phyloP scores from a whole-genome alignment of 345 rosid genomes.

The Ceriops zippeliana region DNA sequence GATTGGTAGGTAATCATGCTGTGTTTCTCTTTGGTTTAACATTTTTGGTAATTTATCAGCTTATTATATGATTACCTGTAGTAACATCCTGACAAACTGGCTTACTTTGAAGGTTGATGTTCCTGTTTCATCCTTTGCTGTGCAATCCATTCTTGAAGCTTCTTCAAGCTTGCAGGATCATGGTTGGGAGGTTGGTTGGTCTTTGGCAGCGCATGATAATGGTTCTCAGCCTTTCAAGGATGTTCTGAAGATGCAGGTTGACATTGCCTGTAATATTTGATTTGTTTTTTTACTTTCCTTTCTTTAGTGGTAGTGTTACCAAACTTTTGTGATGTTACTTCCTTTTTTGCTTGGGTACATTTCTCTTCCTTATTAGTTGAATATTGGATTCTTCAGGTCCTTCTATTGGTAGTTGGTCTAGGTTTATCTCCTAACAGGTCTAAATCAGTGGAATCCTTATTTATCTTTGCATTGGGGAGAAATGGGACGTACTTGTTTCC shows the following conservation, averaged over 20 bases:
- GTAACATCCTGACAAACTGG: slow-evolving; percentile 14
- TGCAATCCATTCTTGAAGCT: slow-evolving; percentile 69
- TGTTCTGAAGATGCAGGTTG: slow-evolving; percentile 34
- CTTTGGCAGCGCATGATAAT: slow-evolving; percentile 51
- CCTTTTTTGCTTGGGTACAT: no score
- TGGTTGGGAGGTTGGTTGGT: slow-evolving; percentile 98
- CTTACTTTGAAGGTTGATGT: slow-evolving; percentile 70
- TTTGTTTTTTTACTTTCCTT: not conserved
- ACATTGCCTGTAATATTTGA: not conserved
- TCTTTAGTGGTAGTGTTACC: not conserved
- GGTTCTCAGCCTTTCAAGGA: slow-evolving; percentile 37
- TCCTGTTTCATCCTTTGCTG: slow-evolving; percentile 62
- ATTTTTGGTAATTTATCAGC: not conserved
- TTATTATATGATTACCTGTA: no score
- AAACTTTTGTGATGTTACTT: not conserved
- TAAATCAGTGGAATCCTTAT: no score
- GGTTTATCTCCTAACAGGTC: no score
- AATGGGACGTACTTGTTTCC: no score
- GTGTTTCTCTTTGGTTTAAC: not conserved
- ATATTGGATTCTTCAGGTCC: no score
- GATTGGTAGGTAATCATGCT: slow-evolving; percentile 45
- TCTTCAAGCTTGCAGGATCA: slow-evolving; percentile 61
- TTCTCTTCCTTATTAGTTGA: no score
- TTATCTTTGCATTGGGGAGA: no score
- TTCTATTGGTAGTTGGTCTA: no score